Conservation (phyloP, 2,329 filamentous ascomycete species). For the Pezicula carpinea region DNA sequence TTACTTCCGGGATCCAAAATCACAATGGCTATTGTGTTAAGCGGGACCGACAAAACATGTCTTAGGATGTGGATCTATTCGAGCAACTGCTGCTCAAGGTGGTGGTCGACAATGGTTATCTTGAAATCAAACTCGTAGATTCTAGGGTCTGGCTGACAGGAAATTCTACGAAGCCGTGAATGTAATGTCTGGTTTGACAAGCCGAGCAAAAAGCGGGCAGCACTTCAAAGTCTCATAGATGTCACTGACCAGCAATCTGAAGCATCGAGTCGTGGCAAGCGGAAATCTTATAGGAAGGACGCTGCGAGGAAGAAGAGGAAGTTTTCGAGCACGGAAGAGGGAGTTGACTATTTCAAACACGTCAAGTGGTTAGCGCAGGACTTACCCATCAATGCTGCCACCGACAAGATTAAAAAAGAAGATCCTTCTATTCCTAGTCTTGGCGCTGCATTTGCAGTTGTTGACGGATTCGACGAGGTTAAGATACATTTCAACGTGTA, state of each 20-base stretch:
- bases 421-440: too few species aligned
- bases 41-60: neutral
- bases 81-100: neutral
- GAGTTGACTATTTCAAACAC: too few species aligned
- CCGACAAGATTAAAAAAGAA: too few species aligned
- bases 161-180: neutral
- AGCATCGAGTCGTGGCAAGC: neutral
- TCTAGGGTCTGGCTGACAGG: neutral
- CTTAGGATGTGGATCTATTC: constrained; percentile 1
- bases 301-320: too few species aligned
- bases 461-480: too few species aligned
- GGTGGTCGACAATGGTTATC: constrained; percentile 3
- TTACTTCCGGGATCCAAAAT: constrained; percentile 1
- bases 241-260: neutral
- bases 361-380: too few species aligned
- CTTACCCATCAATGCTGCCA: too few species aligned
- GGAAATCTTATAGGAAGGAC: too few species aligned
- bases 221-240: neutral
- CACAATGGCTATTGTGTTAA: constrained; percentile 2
- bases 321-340: too few species aligned
- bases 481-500: too few species aligned
- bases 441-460: too few species aligned
- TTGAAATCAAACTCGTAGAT: neutral
- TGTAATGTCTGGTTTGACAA: constrained; percentile 6
- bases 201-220: neutral